phyloP scores from a whole-genome alignment of 2,329 filamentous ascomycete genomes.

The Arthrobotrys pseudoclavata region DNA sequence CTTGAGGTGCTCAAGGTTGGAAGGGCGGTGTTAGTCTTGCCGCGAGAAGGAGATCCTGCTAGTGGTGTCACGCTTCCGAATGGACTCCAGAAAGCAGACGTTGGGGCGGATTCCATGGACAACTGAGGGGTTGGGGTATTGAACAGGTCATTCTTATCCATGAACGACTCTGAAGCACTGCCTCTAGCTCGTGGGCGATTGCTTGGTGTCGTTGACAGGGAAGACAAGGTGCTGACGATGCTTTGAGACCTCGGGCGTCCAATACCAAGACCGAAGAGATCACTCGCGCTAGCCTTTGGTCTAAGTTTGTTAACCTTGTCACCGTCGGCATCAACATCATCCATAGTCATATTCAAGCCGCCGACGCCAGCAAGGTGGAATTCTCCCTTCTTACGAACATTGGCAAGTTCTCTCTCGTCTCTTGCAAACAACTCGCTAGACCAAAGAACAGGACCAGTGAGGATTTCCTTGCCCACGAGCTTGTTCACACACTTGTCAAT shows the following conservation, averaged over 20 bases:
- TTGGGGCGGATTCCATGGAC: conserved; percentile 79
- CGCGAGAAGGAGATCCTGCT: conserved; percentile 63
- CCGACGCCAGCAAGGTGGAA: conserved; percentile 63
- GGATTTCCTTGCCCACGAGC: conserved; percentile 85
- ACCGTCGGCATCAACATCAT: conserved; percentile 61
- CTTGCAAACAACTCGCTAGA: conserved; percentile 88
- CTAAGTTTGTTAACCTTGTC: conserved; percentile 61
- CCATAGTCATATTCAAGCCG: conserved; percentile 62
- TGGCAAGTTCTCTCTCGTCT: conserved; percentile 75
- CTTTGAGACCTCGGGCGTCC: conserved; percentile 67
- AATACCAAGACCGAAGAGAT: conserved; percentile 62
- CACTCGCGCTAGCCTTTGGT: conserved; percentile 62
- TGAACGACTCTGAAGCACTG: conserved; percentile 65
- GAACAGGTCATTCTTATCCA: conserved; percentile 71
- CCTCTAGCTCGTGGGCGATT: conserved; percentile 43
- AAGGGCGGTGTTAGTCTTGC: conserved; percentile 37
- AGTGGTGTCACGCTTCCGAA: conserved; percentile 77
- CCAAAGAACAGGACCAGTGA: conserved; percentile 88
- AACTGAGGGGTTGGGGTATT: conserved; percentile 78
- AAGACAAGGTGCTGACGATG: conserved; percentile 67
- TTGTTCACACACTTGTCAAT: conserved; percentile 87
- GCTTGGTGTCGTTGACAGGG: conserved; percentile 64
- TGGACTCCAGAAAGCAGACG: conserved; percentile 71
- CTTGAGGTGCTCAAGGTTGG: conserved; percentile 72
- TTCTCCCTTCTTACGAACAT: conserved; percentile 62